A percentile compares a stretch with the other conserved stretches of the same genome.
These are phyloP conservation scores for Colletotrichum theobromicola DNA, from an alignment of 2,329 filamentous ascomycete genomes.

Conservation along the genomic window DNA sequence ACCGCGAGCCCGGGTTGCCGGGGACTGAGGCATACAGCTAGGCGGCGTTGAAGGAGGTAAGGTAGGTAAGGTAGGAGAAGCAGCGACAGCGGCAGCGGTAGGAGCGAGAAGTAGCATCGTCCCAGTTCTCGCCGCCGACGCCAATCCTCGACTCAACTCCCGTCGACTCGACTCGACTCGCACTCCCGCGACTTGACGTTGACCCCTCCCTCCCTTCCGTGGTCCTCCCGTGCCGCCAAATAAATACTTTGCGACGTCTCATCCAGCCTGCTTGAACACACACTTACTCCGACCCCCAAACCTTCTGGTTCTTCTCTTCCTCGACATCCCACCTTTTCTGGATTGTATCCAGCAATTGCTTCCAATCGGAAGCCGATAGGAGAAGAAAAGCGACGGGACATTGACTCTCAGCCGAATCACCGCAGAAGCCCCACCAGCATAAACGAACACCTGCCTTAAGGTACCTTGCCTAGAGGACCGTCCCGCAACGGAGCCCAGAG, in stretches of 20 bases:
- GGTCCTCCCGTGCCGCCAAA: background rate
- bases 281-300: background rate
- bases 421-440: background rate
- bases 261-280: conserved; percentile 11
- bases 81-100: background rate
- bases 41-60: background rate
- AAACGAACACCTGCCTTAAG: background rate
- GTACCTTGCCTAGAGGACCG: background rate
- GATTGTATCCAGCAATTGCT: background rate
- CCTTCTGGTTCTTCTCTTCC: background rate
- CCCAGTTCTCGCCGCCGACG: background rate
- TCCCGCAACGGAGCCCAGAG: conserved; percentile 14
- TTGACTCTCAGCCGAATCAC: background rate
- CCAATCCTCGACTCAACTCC: background rate
- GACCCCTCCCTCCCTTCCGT: background rate
- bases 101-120: background rate
- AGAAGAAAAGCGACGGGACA: background rate
- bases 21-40: background rate
- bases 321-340: background rate
- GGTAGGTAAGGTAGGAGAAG: background rate
- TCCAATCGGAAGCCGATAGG: background rate
- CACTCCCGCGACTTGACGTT: background rate
- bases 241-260: conserved; percentile 20
- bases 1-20: background rate
- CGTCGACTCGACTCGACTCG: background rate